Conservation (phyloP, 768 basidiomycete genomes). For the Mycena sanguinolenta region DNA sequence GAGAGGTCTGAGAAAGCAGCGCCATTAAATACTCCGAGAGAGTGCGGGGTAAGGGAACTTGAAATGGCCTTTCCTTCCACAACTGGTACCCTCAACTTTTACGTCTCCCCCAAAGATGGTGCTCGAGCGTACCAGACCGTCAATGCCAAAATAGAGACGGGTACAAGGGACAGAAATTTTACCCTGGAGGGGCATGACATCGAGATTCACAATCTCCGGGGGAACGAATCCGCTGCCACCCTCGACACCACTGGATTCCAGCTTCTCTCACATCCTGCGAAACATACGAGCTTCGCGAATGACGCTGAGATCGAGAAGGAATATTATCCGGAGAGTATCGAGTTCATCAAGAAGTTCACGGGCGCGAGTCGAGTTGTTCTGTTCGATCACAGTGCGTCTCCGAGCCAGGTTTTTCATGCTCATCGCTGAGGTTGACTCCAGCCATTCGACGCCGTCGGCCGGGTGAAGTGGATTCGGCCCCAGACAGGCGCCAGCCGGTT, state of each 20-base stretch:
- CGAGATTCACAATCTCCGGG: constrained; percentile 58
- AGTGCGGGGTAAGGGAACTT: too few species aligned
- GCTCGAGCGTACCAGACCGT: constrained; percentile 53
- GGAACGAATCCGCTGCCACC: constrained; percentile 13
- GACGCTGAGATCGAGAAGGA: constrained; percentile 64
- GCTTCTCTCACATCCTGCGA: constrained; percentile 44
- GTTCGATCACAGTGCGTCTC: constrained; percentile 72
- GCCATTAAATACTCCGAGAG: too few species aligned
- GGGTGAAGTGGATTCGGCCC: constrained; percentile 48
- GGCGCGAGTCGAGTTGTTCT: constrained; percentile 72
- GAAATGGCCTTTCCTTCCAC: constrained; percentile 31
- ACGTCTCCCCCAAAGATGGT: constrained; percentile 53
- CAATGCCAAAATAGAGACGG: too few species aligned
- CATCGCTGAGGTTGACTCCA: constrained; percentile 28
- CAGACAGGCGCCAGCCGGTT: constrained; percentile 61
- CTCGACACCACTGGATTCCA: constrained; percentile 41
- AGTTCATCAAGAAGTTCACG: constrained; percentile 69
- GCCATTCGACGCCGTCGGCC: constrained; percentile 62
- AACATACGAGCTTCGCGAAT: constrained; percentile 61
- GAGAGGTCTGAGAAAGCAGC: too few species aligned
- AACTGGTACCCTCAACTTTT: constrained; percentile 54
- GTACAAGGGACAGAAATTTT: constrained; percentile 54
- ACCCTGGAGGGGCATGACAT: constrained; percentile 44
- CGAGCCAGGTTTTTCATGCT: background rate
- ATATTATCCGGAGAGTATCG: constrained; percentile 74